These are phyloP conservation scores for Globisporangium parvum DNA, from an alignment of 352 stramenopile species.

Conservation along the genomic window DNA sequence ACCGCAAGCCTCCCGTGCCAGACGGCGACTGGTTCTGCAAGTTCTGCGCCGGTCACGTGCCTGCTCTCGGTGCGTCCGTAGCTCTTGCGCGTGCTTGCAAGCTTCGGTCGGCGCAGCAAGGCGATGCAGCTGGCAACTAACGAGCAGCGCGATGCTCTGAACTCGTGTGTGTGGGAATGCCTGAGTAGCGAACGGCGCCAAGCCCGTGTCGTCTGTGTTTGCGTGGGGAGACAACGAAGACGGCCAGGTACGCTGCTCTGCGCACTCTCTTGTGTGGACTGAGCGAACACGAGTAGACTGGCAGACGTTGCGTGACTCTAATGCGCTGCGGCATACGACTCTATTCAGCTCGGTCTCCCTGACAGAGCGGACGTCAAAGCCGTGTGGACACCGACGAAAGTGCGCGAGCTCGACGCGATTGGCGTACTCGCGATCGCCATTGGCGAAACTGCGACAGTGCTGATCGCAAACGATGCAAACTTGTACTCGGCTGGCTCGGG, in stretches of 20 bases:
- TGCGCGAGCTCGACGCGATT: conserved; percentile 53
- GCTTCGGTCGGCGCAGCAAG: too few relatives aligned
- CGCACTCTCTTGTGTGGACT: background rate
- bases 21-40: conserved; percentile 87
- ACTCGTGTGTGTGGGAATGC: background rate
- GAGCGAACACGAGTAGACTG: background rate
- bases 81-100: too few relatives aligned
- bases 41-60: conserved; percentile 63
- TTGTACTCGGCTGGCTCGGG: conserved; percentile 73
- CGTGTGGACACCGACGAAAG: conserved; percentile 50
- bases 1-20: conserved; percentile 63
- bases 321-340: background rate
- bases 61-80: conserved; percentile 29
- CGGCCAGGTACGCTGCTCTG: conserved; percentile 39
- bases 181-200: conserved; percentile 26
- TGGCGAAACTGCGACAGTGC: conserved; percentile 53
- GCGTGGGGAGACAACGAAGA: conserved; percentile 79
- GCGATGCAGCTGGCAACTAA: too few relatives aligned
- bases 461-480: conserved; percentile 64
- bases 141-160: background rate
- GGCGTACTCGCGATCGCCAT: conserved; percentile 60
- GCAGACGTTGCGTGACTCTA: background rate
- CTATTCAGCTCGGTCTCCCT: conserved; percentile 38
- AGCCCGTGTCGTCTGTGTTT: conserved; percentile 52
- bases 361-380: conserved; percentile 34